phyloP scores from a whole-genome alignment of 352 stramenopile genomes.

The Phytophthora cactorum region DNA sequence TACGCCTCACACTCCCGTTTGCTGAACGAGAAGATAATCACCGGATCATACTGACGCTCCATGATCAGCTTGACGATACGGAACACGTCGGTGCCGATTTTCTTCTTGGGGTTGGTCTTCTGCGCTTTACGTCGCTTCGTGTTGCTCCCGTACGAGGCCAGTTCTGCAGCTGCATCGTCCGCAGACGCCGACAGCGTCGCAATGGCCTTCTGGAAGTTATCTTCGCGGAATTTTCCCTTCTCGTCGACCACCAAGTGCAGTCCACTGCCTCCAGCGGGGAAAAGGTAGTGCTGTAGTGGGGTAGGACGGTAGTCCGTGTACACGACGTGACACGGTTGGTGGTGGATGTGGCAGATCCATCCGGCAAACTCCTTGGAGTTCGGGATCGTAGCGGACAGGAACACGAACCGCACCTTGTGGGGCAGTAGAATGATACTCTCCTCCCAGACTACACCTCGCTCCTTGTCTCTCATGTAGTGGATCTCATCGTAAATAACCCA shows the following conservation, averaged over 20 bases:
- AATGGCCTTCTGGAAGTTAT: slow-evolving; percentile 97
- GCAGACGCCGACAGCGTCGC: slow-evolving; percentile 67
- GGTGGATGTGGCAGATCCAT: slow-evolving; percentile 99
- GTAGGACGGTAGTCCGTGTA: slow-evolving; percentile 99
- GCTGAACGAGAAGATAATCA: slow-evolving; percentile 99
- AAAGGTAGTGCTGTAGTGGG: slow-evolving; percentile 99
- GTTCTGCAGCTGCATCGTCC: slow-evolving; percentile 74
- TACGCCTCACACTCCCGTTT: slow-evolving; percentile 98
- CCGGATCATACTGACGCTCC: slow-evolving; percentile 96
- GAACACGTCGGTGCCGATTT: slow-evolving; percentile 95
- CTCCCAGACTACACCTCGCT: slow-evolving; percentile 98
- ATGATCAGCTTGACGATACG: slow-evolving; percentile 99
- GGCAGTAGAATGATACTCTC: slow-evolving; percentile 99
- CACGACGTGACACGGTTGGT: slow-evolving; percentile 99
- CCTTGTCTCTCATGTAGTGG: slow-evolving; percentile 99
- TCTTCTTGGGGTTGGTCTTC: slow-evolving; percentile 86
- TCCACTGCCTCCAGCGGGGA: slow-evolving; percentile 95
- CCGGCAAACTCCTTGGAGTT: slow-evolving; percentile 97
- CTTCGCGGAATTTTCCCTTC: slow-evolving; percentile 98
- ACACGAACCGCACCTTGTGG: slow-evolving; percentile 99
- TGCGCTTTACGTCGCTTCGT: slow-evolving; percentile 69
- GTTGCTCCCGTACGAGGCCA: slow-evolving; percentile 81
- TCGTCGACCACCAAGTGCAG: slow-evolving; percentile 99
- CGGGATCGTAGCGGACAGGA: slow-evolving; percentile 98
- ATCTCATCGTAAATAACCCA: slow-evolving; percentile 99